Conservation (phyloP, 2,329 filamentous ascomycete genomes). For the Trichoderma harzianum region DNA sequence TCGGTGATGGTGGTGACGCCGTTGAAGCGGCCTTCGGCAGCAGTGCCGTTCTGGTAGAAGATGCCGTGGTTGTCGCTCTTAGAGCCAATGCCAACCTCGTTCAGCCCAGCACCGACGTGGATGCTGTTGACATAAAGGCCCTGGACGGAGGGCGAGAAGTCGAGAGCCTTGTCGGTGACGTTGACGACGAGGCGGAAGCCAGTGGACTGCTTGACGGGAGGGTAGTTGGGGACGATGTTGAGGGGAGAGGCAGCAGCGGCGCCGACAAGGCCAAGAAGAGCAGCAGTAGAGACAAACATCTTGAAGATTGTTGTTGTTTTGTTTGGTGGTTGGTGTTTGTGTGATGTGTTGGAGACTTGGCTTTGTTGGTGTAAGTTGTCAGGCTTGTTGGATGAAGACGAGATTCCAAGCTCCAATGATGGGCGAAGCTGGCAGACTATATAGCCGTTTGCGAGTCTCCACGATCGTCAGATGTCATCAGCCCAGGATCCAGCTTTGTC, state of each 20-base stretch:
- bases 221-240: conserved; percentile 5
- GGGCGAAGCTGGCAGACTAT: not conserved
- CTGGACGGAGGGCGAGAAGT: conserved; percentile 38
- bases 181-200: conserved; percentile 42
- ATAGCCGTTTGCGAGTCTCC: not conserved
- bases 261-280: conserved; percentile 21
- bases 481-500: not conserved
- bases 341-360: not conserved
- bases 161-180: conserved; percentile 35
- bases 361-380: not conserved
- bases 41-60: conserved; percentile 49
- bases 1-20: conserved; percentile 37
- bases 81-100: conserved; percentile 37
- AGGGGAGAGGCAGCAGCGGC: conserved; percentile 24
- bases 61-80: conserved; percentile 26
- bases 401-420: not conserved
- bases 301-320: not conserved
- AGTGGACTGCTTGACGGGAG: conserved; percentile 18
- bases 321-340: not conserved
- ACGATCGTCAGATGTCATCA: not conserved
- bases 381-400: not conserved
- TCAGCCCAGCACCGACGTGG: conserved; percentile 41
- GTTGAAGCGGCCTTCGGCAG: conserved; percentile 28
- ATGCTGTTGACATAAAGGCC: conserved; percentile 37
- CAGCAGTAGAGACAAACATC: conserved; percentile 21